A percentile compares a stretch with the other conserved stretches of the same genome.
These are phyloP conservation scores for Curvularia spicifera DNA, from an alignment of 2,329 filamentous ascomycete species.

Conservation along the genomic window DNA sequence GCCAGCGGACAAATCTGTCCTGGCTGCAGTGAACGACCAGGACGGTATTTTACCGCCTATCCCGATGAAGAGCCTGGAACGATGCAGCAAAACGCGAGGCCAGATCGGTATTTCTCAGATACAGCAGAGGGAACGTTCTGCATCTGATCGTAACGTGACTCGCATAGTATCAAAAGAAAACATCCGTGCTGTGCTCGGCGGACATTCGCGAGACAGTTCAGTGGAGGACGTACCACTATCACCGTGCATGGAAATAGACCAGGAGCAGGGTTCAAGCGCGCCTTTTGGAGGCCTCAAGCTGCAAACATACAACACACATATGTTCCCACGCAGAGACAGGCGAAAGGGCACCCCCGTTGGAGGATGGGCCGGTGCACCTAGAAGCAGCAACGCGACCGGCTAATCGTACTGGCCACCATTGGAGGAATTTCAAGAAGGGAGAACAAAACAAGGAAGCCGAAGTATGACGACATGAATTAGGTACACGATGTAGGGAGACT, in stretches of 20 bases:
- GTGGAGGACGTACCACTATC: conserved; percentile 22
- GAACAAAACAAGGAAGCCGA: background rate
- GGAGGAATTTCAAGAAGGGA: background rate
- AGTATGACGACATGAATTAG: background rate
- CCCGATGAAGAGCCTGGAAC: conserved; percentile 30
- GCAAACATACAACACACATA: conserved; percentile 38
- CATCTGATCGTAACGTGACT: conserved; percentile 14
- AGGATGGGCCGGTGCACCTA: conserved; percentile 11
- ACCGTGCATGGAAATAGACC: conserved; percentile 5
- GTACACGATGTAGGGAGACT: background rate
- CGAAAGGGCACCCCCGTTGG: conserved; percentile 24
- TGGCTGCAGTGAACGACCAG: conserved; percentile 21
- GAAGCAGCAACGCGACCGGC: background rate
- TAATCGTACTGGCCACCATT: background rate
- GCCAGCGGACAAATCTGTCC: conserved; percentile 4
- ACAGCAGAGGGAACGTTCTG: conserved; percentile 7
- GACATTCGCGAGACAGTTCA: conserved; percentile 28
- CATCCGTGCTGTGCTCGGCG: conserved; percentile 36
- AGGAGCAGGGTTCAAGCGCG: background rate
- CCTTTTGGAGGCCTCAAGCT: conserved; percentile 11
- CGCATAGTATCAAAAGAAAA: conserved; percentile 46
- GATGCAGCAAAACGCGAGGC: conserved; percentile 1
- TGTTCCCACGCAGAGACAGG: conserved; percentile 36
- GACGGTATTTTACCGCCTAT: conserved; percentile 24
- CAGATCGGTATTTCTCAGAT: background rate